Percentiles rank a stretch among this genome's conserved stretches.
phyloP scores from a whole-genome alignment of 495 filamentous ascomycete genomes.

The Lentithecium fluviatile region DNA sequence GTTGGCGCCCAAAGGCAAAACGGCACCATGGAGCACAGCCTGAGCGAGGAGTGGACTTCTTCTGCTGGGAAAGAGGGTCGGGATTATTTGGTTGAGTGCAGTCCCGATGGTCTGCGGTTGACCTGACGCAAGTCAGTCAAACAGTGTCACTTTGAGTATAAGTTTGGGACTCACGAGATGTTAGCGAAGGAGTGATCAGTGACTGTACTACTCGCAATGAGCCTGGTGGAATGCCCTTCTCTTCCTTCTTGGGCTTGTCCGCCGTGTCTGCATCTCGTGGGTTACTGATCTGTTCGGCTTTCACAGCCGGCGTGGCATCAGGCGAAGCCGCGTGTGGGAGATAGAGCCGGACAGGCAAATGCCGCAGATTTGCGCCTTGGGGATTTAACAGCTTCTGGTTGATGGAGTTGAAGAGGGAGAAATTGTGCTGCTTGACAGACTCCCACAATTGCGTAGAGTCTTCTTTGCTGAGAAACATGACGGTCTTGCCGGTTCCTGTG shows the following conservation, averaged over 20 bases:
- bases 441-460: slow-evolving; percentile 86
- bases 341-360: slow-evolving; percentile 85
- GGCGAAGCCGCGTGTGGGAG: slow-evolving; percentile 62
- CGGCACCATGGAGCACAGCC: slow-evolving; percentile 82
- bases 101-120: slow-evolving; percentile 78
- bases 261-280: slow-evolving; percentile 11
- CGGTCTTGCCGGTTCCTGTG: slow-evolving; percentile 84
- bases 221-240: slow-evolving; percentile 53
- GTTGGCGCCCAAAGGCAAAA: slow-evolving; percentile 77
- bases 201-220: slow-evolving; percentile 46
- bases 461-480: slow-evolving; percentile 88
- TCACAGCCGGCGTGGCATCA: too few relatives aligned
- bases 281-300: too few relatives aligned
- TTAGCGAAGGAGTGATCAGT: slow-evolving; percentile 37
- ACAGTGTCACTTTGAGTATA: slow-evolving; percentile 43
- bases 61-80: slow-evolving; percentile 82
- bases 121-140: slow-evolving; percentile 53
- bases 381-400: slow-evolving; percentile 76
- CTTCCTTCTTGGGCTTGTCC: slow-evolving; percentile 39
- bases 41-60: slow-evolving; percentile 86
- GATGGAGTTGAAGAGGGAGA: slow-evolving; percentile 67
- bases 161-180: slow-evolving; percentile 31
- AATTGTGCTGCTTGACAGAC: slow-evolving; percentile 75
- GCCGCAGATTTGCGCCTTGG: slow-evolving; percentile 65
- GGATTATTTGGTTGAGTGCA: slow-evolving; percentile 74